Percentiles rank a stretch among this genome's conserved stretches.
These are phyloP conservation scores for Saccharomycopsis sp. DNA, from an alignment of 805 yeast genomes.

Conservation along the genomic window DNA sequence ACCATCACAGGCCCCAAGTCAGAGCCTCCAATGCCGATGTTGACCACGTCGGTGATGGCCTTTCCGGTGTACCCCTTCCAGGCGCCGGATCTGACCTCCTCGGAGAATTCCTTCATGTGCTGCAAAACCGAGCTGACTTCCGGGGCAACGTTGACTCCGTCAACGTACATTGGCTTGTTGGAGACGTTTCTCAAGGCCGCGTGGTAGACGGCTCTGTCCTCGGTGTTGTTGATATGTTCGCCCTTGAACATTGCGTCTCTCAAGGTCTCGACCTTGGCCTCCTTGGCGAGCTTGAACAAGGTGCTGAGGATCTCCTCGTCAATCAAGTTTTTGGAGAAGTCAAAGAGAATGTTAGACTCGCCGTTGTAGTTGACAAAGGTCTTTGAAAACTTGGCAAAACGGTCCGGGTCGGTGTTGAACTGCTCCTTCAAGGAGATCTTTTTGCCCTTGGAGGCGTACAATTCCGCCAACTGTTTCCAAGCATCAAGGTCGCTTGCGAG, in stretches of 20 bases:
- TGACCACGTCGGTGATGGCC: conserved; percentile 86
- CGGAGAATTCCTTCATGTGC: conserved; percentile 96
- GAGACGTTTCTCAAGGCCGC: conserved; percentile 94
- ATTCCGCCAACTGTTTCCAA: conserved; percentile 69
- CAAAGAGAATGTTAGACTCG: conserved; percentile 75
- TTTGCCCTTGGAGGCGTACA: conserved; percentile 67
- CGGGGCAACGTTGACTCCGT: conserved; percentile 82
- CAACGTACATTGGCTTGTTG: conserved; percentile 76
- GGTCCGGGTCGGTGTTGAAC: conserved; percentile 63
- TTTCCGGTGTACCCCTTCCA: conserved; percentile 98
- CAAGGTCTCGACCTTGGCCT: conserved; percentile 79
- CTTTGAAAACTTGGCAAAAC: conserved; percentile 71
- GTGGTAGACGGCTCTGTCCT: conserved; percentile 95
- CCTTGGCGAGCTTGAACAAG: conserved; percentile 76
- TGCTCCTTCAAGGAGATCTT: conserved; percentile 68
- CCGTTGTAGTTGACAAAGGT: conserved; percentile 81
- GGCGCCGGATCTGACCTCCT: conserved; percentile 80
- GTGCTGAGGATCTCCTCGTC: conserved; percentile 70
- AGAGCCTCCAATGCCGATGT: conserved; percentile 98
- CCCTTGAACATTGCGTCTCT: conserved; percentile 92
- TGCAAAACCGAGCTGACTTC: conserved; percentile 87
- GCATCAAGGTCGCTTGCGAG: conserved; percentile 71
- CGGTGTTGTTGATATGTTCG: conserved; percentile 91
- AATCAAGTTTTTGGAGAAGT: conserved; percentile 90
- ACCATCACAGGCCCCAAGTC: conserved; percentile 99